Percentiles rank a stretch among this genome's conserved stretches.
phyloP scores from a whole-genome alignment of 2,329 filamentous ascomycete genomes.

The Pyrenophora seminiperda region DNA sequence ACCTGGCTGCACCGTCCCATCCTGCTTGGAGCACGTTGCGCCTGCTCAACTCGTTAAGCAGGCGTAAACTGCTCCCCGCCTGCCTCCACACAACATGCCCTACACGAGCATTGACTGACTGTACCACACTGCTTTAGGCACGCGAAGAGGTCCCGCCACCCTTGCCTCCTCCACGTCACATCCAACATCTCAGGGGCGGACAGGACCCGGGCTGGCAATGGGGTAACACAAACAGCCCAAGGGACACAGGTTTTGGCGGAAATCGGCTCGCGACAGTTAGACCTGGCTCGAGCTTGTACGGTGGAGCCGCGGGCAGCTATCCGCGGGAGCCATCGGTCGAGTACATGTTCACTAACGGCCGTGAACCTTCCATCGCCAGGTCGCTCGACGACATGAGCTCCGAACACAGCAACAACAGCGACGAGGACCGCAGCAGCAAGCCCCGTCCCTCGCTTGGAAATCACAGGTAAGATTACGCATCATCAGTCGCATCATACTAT shows the following conservation, averaged over 20 bases:
- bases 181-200: conserved; percentile 62
- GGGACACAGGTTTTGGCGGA: conserved; percentile 54
- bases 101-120: conserved; percentile 6
- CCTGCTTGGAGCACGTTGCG: not conserved
- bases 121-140: conserved; percentile 31
- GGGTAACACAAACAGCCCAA: conserved; percentile 63
- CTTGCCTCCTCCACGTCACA: conserved; percentile 66
- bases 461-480: conserved; percentile 45
- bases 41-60: not conserved
- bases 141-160: conserved; percentile 64
- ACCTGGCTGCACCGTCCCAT: not conserved
- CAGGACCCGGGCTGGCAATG: conserved; percentile 68
- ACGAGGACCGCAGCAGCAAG: conserved; percentile 45
- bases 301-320: conserved; percentile 30
- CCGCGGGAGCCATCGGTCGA: conserved; percentile 37
- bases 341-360: conserved; percentile 38
- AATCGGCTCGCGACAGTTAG: conserved; percentile 52
- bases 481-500: not conserved
- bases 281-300: conserved; percentile 55
- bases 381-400: conserved; percentile 47
- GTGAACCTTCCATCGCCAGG: conserved; percentile 49
- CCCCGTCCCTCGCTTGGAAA: conserved; percentile 47
- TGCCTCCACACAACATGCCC: not conserved
- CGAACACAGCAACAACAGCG: conserved; percentile 40
- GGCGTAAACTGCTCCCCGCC: not conserved